Evolutionary conservation across 371 early-diverging fungal species (phyloP).

Genomic region (Coemansia sp.): DNA sequence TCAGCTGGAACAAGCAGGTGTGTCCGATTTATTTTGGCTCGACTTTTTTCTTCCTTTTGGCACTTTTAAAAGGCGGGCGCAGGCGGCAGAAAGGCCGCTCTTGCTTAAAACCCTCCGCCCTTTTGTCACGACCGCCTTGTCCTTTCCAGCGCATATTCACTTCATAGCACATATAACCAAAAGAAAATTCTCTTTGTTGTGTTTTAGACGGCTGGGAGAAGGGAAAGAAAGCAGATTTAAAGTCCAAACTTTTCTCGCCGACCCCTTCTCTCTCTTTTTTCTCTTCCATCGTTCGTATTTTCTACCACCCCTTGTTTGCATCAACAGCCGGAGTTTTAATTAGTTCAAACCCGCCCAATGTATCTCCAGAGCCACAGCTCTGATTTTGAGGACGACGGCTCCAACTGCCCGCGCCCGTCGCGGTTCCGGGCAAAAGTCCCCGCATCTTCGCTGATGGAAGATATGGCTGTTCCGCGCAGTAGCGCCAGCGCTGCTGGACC

Average conservation of each 20-base stretch:
- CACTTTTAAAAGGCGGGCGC: neutral
- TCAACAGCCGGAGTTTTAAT: neutral
- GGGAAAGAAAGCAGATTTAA: neutral
- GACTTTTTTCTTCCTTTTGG: neutral
- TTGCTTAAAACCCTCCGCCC: too few relatives aligned
- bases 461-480: neutral
- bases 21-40: neutral
- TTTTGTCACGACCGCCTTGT: neutral
- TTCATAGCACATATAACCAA: neutral
- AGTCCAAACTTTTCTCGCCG: neutral
- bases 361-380: neutral
- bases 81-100: neutral
- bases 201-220: neutral
- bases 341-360: neutral
- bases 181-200: neutral
- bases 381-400: constrained; percentile 1
- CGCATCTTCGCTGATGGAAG: neutral
- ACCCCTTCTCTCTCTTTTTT: neutral
- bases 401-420: constrained; percentile 4
- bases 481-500: constrained; percentile 5
- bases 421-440: neutral
- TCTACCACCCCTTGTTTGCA: neutral
- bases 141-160: constrained; percentile 2
- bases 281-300: neutral
- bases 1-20: neutral